Evolutionary conservation across 352 stramenopile genomes (phyloP).

Genomic region (Achlya hypogyna): DNA sequence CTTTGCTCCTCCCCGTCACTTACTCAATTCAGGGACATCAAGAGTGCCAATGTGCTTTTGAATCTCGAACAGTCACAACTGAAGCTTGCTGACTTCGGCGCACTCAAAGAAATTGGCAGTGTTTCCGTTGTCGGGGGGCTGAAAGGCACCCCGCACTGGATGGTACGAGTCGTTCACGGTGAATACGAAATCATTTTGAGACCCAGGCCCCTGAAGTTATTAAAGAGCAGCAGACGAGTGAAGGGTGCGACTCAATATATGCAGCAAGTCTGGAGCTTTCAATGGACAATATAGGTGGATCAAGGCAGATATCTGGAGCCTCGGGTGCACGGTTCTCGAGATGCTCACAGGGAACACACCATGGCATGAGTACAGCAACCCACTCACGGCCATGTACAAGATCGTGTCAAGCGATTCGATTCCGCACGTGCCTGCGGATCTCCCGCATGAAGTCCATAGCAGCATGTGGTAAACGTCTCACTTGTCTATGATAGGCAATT

Average conservation of each 20-base stretch:
- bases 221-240: slow-evolving; percentile 27
- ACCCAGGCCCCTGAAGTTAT: slow-evolving; percentile 9
- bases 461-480: background rate
- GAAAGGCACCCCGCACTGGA: slow-evolving; percentile 88
- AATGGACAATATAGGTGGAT: slow-evolving; percentile 62
- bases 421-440: slow-evolving; percentile 31
- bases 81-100: slow-evolving; percentile 84
- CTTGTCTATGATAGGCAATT: slow-evolving; percentile 27
- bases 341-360: slow-evolving; percentile 82
- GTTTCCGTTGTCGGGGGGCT: slow-evolving; percentile 64
- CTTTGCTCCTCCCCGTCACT: slow-evolving; percentile 60
- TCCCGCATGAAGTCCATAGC: slow-evolving; percentile 25
- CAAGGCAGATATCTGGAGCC: slow-evolving; percentile 85
- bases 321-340: slow-evolving; percentile 87
- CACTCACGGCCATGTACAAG: slow-evolving; percentile 74
- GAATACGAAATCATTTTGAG: background rate
- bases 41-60: slow-evolving; percentile 80
- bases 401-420: slow-evolving; percentile 54
- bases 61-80: slow-evolving; percentile 43
- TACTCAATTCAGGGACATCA: slow-evolving; percentile 88
- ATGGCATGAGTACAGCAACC: slow-evolving; percentile 74
- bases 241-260: slow-evolving; percentile 90
- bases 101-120: slow-evolving; percentile 34
- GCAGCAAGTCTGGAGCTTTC: slow-evolving; percentile 85
- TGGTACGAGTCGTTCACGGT: slow-evolving; percentile 25